Evolutionary conservation across 176 grass and related monocot genomes (phyloP).

Genomic region (Zizania latifolia): DNA sequence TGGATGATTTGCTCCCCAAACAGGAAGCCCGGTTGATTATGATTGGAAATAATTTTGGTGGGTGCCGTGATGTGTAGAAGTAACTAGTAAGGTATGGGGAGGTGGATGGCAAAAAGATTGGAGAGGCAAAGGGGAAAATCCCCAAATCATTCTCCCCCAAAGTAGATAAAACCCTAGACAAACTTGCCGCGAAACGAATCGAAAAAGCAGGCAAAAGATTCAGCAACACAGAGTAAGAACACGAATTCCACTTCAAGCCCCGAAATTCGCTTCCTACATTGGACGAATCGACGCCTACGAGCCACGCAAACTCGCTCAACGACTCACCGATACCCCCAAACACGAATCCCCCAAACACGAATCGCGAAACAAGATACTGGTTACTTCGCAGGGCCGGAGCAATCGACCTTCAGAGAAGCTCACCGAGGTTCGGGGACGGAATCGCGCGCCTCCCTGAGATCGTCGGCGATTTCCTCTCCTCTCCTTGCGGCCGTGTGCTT

Average conservation of each 20-base stretch:
- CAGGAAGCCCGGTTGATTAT: too few species aligned
- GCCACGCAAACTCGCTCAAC: neutral
- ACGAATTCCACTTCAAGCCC: neutral
- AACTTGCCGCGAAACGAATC: neutral
- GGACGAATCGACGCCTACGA: neutral
- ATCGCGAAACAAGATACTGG: too few species aligned
- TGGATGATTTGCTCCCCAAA: neutral
- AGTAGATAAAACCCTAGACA: slow-evolving; percentile 22
- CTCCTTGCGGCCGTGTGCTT: neutral
- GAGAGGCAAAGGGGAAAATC: neutral
- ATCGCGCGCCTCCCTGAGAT: too few species aligned
- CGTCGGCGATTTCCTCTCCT: neutral
- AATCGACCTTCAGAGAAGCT: too few species aligned
- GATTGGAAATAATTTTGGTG: neutral
- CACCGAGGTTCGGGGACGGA: too few species aligned
- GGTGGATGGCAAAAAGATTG: neutral
- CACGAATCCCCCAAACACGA: neutral
- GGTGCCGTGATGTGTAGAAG: neutral
- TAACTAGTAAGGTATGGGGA: neutral
- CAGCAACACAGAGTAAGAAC: neutral
- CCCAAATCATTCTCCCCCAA: neutral
- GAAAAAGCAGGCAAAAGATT: neutral
- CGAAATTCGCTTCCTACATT: slow-evolving; percentile 9
- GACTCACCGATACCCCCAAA: neutral
- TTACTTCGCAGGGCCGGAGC: too few species aligned